These are phyloP conservation scores for Cairneyella variabilis DNA, from an alignment of 495 filamentous ascomycete species.

Conservation along the genomic window DNA sequence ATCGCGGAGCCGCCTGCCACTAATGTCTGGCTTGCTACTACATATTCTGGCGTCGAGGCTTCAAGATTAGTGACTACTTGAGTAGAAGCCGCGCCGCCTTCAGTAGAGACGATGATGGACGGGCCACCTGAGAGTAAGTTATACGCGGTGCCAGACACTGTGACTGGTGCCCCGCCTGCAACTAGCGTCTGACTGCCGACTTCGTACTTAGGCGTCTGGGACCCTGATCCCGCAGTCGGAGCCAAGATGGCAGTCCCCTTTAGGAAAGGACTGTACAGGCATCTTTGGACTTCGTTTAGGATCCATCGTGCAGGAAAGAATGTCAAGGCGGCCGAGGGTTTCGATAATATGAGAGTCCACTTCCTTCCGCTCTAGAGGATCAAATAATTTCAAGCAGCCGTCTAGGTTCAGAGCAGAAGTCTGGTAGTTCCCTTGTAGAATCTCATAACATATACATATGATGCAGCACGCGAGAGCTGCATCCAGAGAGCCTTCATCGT, in stretches of 20 bases:
- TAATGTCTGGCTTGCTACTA: not conserved
- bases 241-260: not conserved
- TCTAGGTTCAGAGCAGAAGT: not conserved
- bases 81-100: not conserved
- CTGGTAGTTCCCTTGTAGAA: not conserved
- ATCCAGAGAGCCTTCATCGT: not conserved
- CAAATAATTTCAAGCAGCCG: not conserved
- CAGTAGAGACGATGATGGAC: not conserved
- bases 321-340: not conserved
- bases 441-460: not conserved
- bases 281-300: not conserved
- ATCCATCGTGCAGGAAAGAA: not conserved
- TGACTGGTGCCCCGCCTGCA: not conserved
- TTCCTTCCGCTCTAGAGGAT: not conserved
- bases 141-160: not conserved
- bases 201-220: not conserved
- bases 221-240: too few species aligned
- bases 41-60: not conserved
- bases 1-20: not conserved
- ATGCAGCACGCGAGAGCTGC: not conserved
- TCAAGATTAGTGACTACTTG: not conserved
- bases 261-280: too few species aligned
- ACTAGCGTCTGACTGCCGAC: not conserved
- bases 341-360: not conserved
- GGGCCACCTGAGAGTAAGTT: not conserved